Base-by-base conservation (phyloP, 2,329 filamentous ascomycete genomes). In the Ploettnerulaceae sp. region DNA sequence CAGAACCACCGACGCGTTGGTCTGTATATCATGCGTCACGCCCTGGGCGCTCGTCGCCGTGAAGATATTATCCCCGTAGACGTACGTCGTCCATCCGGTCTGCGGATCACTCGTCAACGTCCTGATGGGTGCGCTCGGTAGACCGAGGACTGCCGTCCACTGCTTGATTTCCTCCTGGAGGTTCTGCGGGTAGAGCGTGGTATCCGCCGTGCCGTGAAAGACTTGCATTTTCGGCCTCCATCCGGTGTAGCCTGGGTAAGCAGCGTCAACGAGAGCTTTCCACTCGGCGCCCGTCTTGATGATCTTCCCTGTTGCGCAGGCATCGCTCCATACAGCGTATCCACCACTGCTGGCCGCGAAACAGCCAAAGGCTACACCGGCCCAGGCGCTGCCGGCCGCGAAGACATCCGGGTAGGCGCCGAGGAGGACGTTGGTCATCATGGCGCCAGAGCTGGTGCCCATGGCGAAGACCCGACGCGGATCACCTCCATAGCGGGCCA, bases 381-480 rank as follows among this genome's bases (percentile, higher is more conserved):
- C 65, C 59, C 70, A 74, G 9, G 61, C 68, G 6, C 67, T 66
- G 2, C 64, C 72, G 1, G 70, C 72, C 1, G 63, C 64, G 52
- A 75, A 73, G 21, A 75, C 49, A 17, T 74, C 71, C 0, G 72
- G 71, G 56, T 75, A 75, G 0, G 67, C 64, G 2, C 68, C 71
- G 0, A 67, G 65, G 29, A 75, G 60, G 1, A 74, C 70, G 51
- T 74, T 73, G 2, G 71, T 71, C 71, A 74, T 73, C 69, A 75
- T 75, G n/a, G 66, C 71, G 1, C 72, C 72, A 0, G 70, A 73
- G 3, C 65, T 69, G 0, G 61, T 62, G 2, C 78, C 78, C 0
- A 73, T 76, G 2, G 74, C 71, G 48, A 74, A 81, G 2, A 81
- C 73, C 42, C 69, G 69, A 48, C 57, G 66, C 9, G 70, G 55